phyloP scores from a whole-genome alignment of 2,329 filamentous ascomycete genomes.

The Cordyceps pruinosa region DNA sequence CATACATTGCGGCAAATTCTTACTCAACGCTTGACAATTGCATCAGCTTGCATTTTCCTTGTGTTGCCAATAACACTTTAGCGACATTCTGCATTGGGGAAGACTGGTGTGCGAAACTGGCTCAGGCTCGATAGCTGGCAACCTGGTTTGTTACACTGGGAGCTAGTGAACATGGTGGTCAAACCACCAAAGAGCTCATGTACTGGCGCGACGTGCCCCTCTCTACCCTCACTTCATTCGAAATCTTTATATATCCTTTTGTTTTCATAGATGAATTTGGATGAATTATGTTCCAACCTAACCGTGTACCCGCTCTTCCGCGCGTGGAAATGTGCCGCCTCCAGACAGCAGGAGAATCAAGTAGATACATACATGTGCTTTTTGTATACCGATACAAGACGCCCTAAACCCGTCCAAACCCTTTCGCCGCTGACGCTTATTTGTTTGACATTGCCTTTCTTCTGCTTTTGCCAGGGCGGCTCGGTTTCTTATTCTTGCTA shows the following conservation, averaged over 20 bases:
- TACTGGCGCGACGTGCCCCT: not conserved
- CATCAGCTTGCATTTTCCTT: constrained; percentile 6
- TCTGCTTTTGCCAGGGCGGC: constrained; percentile 44
- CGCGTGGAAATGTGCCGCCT: not conserved
- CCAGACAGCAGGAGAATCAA: not conserved
- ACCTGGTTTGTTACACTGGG: not conserved
- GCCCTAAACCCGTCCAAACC: constrained; percentile 1
- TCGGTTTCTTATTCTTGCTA: constrained; percentile 26
- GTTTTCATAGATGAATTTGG: constrained; percentile 28
- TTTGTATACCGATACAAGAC: constrained; percentile 2
- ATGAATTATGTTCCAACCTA: constrained; percentile 7
- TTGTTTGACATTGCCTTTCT: constrained; percentile 38
- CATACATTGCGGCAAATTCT: not conserved
- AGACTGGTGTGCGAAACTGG: not conserved
- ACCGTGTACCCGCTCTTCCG: not conserved
- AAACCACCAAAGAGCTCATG: not conserved
- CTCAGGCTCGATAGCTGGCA: not conserved
- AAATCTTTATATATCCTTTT: constrained; percentile 29
- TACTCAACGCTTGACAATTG: not conserved
- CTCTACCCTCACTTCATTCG: constrained; percentile 11
- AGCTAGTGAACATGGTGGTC: not conserved
- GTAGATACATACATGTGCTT: constrained; percentile 3
- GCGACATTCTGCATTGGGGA: constrained; percentile 7
- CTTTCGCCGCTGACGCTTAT: constrained; percentile 11
- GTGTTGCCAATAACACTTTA: constrained; percentile 8